Percentiles rank a stretch among this genome's conserved stretches.
Conservation (phyloP, 2,329 filamentous ascomycete species). For the Chrysoporthe deuterocubensis region DNA sequence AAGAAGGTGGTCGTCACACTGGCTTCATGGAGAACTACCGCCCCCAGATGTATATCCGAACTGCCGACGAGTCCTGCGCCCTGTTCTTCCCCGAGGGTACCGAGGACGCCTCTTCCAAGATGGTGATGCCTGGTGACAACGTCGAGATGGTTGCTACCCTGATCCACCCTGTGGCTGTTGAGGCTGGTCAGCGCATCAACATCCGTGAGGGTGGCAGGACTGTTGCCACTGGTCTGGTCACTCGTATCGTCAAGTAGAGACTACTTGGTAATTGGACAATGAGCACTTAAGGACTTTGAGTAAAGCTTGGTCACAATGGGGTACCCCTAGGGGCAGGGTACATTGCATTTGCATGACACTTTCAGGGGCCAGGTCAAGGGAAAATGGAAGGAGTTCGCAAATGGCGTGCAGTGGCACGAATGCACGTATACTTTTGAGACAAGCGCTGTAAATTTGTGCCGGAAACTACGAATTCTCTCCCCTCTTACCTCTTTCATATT, state of each 20-base stretch:
- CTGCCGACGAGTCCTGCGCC: constrained; percentile 78
- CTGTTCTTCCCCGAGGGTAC: constrained; percentile 87
- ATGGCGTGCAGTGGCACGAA: constrained; percentile 35
- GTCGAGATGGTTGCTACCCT: constrained; percentile 94
- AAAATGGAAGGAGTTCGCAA: constrained; percentile 23
- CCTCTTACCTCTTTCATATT: constrained; percentile 32
- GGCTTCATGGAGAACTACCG: constrained; percentile 97
- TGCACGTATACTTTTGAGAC: constrained; percentile 30
- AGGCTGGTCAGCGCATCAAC: constrained; percentile 95
- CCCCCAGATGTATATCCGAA: constrained; percentile 94
- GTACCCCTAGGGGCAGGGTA: constrained; percentile 29
- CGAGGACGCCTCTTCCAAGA: constrained; percentile 72
- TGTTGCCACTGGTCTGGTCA: constrained; percentile 82
- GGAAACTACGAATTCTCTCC: constrained; percentile 34
- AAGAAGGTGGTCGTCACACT: constrained; percentile 96
- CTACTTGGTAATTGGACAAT: constrained; percentile 7
- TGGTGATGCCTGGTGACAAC: constrained; percentile 98
- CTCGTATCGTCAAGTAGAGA: constrained; percentile 67
- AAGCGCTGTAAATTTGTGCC: constrained; percentile 31
- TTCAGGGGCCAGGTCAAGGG: constrained; percentile 22
- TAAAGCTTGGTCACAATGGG: constrained; percentile 3
- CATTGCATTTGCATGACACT: constrained; percentile 27
- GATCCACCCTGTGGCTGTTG: constrained; percentile 82
- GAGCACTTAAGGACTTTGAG: background rate
- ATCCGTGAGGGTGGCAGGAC: constrained; percentile 95